These are phyloP conservation scores for Naganishia randhawae DNA, from an alignment of 768 basidiomycete genomes.

Conservation along the genomic window DNA sequence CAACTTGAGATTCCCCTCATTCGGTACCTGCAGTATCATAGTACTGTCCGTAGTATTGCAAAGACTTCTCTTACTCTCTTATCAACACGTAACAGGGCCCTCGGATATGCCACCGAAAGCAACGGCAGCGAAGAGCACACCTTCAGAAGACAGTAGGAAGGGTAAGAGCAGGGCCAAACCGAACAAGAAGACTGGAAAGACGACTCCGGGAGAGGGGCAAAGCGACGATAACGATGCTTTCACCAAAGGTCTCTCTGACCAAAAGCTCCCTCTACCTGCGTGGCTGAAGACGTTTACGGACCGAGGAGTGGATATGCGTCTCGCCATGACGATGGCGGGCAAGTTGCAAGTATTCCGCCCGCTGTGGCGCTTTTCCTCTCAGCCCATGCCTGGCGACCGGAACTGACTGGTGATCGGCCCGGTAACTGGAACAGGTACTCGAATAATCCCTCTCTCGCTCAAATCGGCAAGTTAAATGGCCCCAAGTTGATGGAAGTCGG, in stretches of 20 bases:
- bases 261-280: slow-evolving; percentile 39
- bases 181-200: neutral
- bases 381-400: neutral
- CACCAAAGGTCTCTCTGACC: slow-evolving; percentile 3
- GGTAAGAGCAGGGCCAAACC: neutral
- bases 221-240: neutral
- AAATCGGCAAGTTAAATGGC: slow-evolving; percentile 22
- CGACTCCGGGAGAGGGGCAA: neutral
- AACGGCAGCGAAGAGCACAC: neutral
- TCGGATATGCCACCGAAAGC: slow-evolving; percentile 7
- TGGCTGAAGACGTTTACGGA: slow-evolving; percentile 45
- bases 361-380: neutral
- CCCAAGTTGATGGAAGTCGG: slow-evolving; percentile 23
- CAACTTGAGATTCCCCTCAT: no score
- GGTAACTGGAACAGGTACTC: slow-evolving; percentile 22
- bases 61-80: no score
- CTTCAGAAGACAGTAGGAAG: neutral
- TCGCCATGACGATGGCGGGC: slow-evolving; percentile 46
- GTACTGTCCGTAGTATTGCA: neutral
- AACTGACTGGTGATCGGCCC: slow-evolving; percentile 24
- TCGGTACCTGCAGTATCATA: no score
- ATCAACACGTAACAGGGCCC: neutral
- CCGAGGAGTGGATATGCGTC: slow-evolving; percentile 47
- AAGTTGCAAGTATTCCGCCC: slow-evolving; percentile 49
- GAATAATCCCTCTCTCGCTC: neutral